phyloP scores from a whole-genome alignment of 345 rosid genomes.

The Passiflora organensis region DNA sequence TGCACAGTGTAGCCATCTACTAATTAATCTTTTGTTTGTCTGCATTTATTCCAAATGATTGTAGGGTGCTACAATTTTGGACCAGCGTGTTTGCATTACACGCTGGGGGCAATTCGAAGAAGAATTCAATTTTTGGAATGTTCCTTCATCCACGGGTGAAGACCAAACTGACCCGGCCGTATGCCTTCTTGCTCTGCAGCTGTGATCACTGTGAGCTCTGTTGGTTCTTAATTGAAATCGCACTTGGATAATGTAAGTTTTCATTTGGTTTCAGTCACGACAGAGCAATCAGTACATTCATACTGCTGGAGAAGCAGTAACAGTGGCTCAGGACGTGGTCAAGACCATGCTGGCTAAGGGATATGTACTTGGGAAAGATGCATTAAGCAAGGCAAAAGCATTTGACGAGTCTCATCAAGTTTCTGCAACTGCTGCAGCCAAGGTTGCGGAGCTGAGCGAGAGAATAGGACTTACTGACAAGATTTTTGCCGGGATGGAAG shows the following conservation, averaged over 20 bases:
- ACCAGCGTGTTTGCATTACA: conserved; percentile 60
- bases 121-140: conserved; percentile 48
- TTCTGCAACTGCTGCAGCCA: conserved; percentile 53
- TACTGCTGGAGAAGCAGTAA: conserved; percentile 69
- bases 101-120: conserved; percentile 50
- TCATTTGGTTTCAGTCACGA: conserved; percentile 17
- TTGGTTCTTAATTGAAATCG: no score
- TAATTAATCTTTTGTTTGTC: no score
- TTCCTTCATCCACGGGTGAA: conserved; percentile 29
- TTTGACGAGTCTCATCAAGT: conserved; percentile 64
- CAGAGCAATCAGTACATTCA: conserved; percentile 34
- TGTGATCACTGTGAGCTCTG: no score
- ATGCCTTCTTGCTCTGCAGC: neutral
- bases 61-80: conserved; percentile 80
- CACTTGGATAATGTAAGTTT: neutral
- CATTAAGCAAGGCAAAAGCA: conserved; percentile 57
- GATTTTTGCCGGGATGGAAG: conserved; percentile 56
- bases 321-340: conserved; percentile 74
- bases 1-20: no score
- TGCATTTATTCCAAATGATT: neutral
- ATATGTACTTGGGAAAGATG: conserved; percentile 69
- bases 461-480: conserved; percentile 63
- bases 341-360: conserved; percentile 74
- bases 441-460: conserved; percentile 62
- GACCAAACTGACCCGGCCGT: conserved; percentile 34